Percentiles rank a stretch among this genome's conserved stretches.
These are phyloP conservation scores for Pisolithus tinctorius DNA, from an alignment of 768 basidiomycete genomes.

Conservation along the genomic window DNA sequence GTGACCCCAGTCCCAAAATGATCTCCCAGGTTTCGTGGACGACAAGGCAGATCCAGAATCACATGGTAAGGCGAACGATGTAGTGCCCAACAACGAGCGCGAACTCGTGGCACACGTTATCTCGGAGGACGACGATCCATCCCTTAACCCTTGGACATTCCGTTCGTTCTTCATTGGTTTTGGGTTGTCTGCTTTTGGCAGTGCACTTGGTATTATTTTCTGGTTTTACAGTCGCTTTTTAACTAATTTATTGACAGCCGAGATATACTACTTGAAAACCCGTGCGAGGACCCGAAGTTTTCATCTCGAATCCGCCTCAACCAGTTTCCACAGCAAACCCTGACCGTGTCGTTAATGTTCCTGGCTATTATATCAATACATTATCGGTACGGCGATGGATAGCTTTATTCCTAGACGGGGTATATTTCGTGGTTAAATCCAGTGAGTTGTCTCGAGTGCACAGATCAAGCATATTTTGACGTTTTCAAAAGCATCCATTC, in stretches of 20 bases:
- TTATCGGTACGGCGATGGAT: constrained; percentile 43
- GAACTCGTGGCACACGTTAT: constrained; percentile 45
- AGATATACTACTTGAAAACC: constrained; percentile 61
- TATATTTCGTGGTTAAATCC: constrained; percentile 47
- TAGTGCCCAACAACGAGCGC: constrained; percentile 34
- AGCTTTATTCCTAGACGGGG: constrained; percentile 40
- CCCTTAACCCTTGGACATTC: constrained; percentile 30
- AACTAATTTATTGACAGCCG: constrained; percentile 25
- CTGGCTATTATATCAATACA: constrained; percentile 43
- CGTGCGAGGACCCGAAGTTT: constrained; percentile 20
- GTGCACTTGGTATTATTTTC: constrained; percentile 36
- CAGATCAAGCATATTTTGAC: not conserved
- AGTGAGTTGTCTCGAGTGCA: constrained; percentile 8
- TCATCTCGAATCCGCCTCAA: not conserved
- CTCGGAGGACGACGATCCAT: constrained; percentile 27
- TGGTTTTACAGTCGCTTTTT: constrained; percentile 4
- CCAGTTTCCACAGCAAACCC: constrained; percentile 37
- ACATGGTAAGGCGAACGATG: constrained; percentile 4
- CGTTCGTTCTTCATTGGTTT: constrained; percentile 48
- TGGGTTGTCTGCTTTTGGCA: constrained; percentile 45
- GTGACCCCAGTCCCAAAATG: no score
- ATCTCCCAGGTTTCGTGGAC: no score
- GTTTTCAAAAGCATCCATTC: constrained; percentile 41
- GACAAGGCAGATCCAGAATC: not conserved
- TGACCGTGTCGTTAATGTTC: constrained; percentile 47